phyloP scores from a whole-genome alignment of 345 rosid species.

The Erucastrum elatum region DNA sequence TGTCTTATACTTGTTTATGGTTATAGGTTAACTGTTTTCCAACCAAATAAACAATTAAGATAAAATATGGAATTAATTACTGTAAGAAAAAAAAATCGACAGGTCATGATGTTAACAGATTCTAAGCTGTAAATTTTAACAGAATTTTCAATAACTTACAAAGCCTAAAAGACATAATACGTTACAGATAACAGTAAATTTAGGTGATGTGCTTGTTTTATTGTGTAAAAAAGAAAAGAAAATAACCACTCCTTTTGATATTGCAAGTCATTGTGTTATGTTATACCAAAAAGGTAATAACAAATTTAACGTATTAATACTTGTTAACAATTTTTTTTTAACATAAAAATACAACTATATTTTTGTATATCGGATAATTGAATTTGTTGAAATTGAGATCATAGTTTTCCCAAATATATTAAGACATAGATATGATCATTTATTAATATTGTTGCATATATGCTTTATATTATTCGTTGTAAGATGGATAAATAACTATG shows the following conservation, averaged over 20 bases:
- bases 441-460: neutral
- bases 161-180: neutral
- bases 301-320: neutral
- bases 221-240: neutral
- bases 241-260: neutral
- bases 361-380: neutral
- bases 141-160: neutral
- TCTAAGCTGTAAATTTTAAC: neutral
- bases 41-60: neutral
- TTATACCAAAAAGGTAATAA: neutral
- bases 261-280: neutral
- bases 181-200: neutral
- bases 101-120: neutral
- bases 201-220: neutral
- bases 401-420: neutral
- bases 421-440: neutral
- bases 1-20: constrained; percentile 22
- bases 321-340: neutral
- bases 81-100: neutral
- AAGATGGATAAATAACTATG: neutral
- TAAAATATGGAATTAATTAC: neutral
- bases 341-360: neutral
- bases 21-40: neutral
- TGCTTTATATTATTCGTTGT: neutral
- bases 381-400: neutral